A percentile compares a stretch with the other conserved stretches of the same genome.
These are phyloP conservation scores for Sphagnurus paluster DNA, from an alignment of 1,284 basidiomycete species.

Conservation along the genomic window DNA sequence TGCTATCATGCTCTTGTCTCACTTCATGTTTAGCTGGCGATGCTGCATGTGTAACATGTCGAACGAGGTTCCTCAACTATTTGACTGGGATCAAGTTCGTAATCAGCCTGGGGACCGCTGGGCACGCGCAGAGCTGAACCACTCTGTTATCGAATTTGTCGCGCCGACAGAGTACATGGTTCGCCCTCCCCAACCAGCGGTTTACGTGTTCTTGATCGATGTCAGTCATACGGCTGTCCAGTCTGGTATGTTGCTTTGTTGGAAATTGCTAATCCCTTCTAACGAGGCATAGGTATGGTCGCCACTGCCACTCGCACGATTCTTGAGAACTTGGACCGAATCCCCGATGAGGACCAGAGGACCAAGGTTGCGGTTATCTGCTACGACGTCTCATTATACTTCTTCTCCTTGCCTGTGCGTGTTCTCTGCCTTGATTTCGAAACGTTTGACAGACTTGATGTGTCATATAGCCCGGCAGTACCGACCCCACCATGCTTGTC, in stretches of 20 bases:
- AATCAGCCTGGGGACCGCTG: constrained; percentile 97
- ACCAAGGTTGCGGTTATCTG: constrained; percentile 94
- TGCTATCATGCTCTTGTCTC: constrained; percentile 9
- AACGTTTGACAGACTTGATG: background rate
- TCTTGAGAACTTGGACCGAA: constrained; percentile 90
- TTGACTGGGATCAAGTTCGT: constrained; percentile 95
- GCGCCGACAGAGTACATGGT: constrained; percentile 99
- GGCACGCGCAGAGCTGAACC: constrained; percentile 91
- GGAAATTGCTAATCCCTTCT: background rate
- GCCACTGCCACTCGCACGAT: constrained; percentile 96
- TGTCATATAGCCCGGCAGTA: constrained; percentile 64
- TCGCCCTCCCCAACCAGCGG: constrained; percentile 95
- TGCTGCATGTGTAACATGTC: constrained; percentile 99
- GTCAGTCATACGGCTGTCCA: constrained; percentile 92
- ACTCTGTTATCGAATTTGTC: constrained; percentile 93
- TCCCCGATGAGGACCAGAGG: constrained; percentile 93
- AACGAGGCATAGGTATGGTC: constrained; percentile 77
- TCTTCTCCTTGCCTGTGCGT: constrained; percentile 87
- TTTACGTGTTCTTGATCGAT: constrained; percentile 97
- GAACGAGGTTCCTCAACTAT: constrained; percentile 98
- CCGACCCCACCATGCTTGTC: constrained; percentile 93
- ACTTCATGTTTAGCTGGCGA: constrained; percentile 72
- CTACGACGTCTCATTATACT: constrained; percentile 92
- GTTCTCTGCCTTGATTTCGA: constrained; percentile 4
- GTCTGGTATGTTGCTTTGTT: constrained; percentile 51